phyloP scores from a whole-genome alignment of 805 yeast genomes.

The Candida maesae region DNA sequence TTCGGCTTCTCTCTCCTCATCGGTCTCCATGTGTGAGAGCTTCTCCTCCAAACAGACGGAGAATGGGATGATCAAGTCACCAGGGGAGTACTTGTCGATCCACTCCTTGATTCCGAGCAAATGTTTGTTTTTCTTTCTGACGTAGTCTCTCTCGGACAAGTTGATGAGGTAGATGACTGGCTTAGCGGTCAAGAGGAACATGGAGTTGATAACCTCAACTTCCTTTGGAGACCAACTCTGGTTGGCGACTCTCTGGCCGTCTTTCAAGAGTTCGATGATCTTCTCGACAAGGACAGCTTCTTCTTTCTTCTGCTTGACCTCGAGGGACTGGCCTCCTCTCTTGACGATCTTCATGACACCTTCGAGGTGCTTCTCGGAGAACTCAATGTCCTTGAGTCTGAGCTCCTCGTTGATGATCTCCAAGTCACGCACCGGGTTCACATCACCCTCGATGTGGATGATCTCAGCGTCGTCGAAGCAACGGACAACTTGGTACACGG shows the following conservation, averaged over 20 bases:
- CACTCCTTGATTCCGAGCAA: conserved; percentile 79
- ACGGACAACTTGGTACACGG: conserved; percentile 95
- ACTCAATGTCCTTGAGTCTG: conserved; percentile 95
- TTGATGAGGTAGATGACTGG: conserved; percentile 92
- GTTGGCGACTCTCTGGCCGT: conserved; percentile 85
- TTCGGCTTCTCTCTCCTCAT: conserved; percentile 75
- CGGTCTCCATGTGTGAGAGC: conserved; percentile 81
- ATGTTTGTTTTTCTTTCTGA: conserved; percentile 86
- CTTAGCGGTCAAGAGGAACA: conserved; percentile 89
- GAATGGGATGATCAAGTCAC: conserved; percentile 87
- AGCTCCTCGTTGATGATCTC: conserved; percentile 88
- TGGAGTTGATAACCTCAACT: conserved; percentile 82
- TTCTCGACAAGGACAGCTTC: conserved; percentile 71
- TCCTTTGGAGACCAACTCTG: conserved; percentile 86
- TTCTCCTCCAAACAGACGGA: conserved; percentile 91
- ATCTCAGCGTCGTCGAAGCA: conserved; percentile 98
- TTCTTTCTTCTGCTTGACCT: conserved; percentile 84
- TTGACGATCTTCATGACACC: conserved; percentile 73
- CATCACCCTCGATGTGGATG: conserved; percentile 95
- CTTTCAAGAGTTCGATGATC: conserved; percentile 73
- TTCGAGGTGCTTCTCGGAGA: conserved; percentile 79
- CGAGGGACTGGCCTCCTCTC: conserved; percentile 87
- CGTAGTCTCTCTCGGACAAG: conserved; percentile 83
- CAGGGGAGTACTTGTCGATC: conserved; percentile 86
- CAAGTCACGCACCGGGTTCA: conserved; percentile 91